phyloP scores from a whole-genome alignment of 208 protist species.

The Balamuthia mandrillaris region DNA sequence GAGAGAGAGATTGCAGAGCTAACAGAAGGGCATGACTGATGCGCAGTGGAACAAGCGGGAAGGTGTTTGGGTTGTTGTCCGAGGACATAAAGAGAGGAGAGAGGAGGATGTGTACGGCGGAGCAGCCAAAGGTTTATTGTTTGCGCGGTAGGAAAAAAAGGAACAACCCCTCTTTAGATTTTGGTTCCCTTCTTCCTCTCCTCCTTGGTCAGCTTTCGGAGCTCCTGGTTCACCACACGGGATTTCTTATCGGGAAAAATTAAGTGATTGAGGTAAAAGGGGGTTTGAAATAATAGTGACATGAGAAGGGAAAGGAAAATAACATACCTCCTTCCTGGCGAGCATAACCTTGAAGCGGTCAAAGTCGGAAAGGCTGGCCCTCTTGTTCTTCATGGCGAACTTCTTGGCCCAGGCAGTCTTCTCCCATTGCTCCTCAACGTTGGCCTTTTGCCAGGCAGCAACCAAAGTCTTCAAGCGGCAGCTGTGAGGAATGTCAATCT shows the following conservation, averaged over 20 bases:
- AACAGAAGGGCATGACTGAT: too few relatives aligned
- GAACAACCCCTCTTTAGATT: background rate
- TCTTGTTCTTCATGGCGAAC: slow-evolving; percentile 29
- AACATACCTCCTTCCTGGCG: slow-evolving; percentile 19
- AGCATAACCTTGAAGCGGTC: slow-evolving; percentile 61
- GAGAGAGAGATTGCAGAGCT: too few relatives aligned
- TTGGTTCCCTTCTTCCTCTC: background rate
- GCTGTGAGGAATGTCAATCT: slow-evolving; percentile 24
- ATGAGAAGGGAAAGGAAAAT: background rate
- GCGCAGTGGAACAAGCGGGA: too few relatives aligned
- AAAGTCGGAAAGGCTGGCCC: slow-evolving; percentile 49
- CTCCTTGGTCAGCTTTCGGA: background rate
- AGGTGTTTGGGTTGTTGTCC: too few relatives aligned
- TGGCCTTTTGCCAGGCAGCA: slow-evolving; percentile 27
- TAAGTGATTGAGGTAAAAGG: background rate
- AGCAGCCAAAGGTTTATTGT: too few relatives aligned
- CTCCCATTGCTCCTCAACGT: slow-evolving; percentile 47
- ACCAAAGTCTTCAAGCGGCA: background rate
- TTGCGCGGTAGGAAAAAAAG: background rate
- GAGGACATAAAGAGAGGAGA: too few relatives aligned
- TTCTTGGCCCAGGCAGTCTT: slow-evolving; percentile 45
- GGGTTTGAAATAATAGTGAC: background rate
- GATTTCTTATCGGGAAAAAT: slow-evolving; percentile 2
- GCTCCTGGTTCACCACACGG: slow-evolving; percentile 3
- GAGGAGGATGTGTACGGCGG: too few relatives aligned